A percentile compares a stretch with the other conserved stretches of the same genome.
Conservation (phyloP, 371 early-diverging fungal genomes). For the Fennellomyces sp. region DNA sequence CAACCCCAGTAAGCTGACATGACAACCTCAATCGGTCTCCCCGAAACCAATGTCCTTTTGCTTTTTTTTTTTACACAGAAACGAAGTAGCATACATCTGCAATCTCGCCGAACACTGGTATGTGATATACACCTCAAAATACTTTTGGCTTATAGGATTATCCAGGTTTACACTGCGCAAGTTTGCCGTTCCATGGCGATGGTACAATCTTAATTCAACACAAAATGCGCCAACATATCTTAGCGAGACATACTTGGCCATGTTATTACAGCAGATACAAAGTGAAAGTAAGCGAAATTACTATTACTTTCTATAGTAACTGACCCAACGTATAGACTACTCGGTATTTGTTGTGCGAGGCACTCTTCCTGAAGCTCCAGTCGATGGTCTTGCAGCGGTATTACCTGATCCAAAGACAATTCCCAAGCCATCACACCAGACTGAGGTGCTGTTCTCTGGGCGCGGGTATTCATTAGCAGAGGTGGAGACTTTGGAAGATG, state of each 20-base stretch:
- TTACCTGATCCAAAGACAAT: conserved; percentile 16
- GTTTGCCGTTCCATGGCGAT: conserved; percentile 62
- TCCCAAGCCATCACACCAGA: background rate
- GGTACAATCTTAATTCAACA: conserved; percentile 76
- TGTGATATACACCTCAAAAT: background rate
- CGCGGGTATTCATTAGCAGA: conserved; percentile 26
- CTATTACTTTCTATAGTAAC: conserved; percentile 13
- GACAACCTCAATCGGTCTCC: background rate
- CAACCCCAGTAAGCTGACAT: conserved; percentile 54
- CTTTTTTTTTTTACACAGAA: conserved; percentile 11
- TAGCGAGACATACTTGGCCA: conserved; percentile 66
- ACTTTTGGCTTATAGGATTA: background rate
- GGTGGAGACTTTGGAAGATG: background rate
- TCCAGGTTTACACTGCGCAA: conserved; percentile 72
- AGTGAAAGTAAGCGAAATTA: conserved; percentile 58
- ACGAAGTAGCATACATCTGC: conserved; percentile 63
- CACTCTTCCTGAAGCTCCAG: conserved; percentile 15
- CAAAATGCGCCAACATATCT: conserved; percentile 54
- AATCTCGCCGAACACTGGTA: conserved; percentile 62
- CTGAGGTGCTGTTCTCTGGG: conserved; percentile 26
- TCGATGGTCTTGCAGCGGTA: conserved; percentile 25
- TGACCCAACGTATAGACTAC: conserved; percentile 21
- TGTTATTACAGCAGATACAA: conserved; percentile 67
- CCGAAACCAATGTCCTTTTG: background rate
- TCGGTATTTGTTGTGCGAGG: conserved; percentile 45